Base-by-base conservation (phyloP, 352 stramenopile species). In the Pythium guiyangense region DNA sequence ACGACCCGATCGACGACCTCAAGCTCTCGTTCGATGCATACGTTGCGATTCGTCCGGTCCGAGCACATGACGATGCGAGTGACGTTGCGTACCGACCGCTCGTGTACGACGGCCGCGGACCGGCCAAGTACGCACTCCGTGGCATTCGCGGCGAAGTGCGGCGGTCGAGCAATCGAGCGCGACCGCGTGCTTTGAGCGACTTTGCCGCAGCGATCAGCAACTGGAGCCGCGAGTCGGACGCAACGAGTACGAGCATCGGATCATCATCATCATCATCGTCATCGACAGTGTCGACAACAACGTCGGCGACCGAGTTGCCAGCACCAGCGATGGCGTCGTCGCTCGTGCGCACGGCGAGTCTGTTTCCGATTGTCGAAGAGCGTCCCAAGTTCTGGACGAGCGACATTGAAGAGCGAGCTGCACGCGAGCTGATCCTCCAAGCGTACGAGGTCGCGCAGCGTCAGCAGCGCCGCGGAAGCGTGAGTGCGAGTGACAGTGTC, bases 21-120 rank as follows among this genome's bases (percentile, higher is more conserved):
- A 93, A 93, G 60, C 60, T 93, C 11, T 89, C 74, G 20, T 90
- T 90, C 49, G 84, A 91, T 35, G 80, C 74, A 0, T 60, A 81
- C 25, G 31, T 84, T 40, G 78, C 84, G 20, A 68, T 88, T 14
- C 74, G 80, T 20, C 69, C 76, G 46, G 31, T 86, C 6, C 73
- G 63, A 3, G 44, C 54, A 8, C 52, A 69, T 43, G 56, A 52
- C 20, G 37, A 48, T 9, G 57, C 49, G 39, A 53, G 55, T n/a
- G 71, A 67, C 39, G 61, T 88, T 54, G 89, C 87, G 63, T 91
- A 91, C 69, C 89, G 88, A 55, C 81, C 81, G 5, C 63, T 91
- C 18, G 73, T 84, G 59, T 91, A 91, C 56, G 84, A 73, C 3
- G 66, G 75, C 34, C 64, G 73, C 10, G 66, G 78, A 26, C 50